Percentiles rank a stretch among this genome's conserved stretches.
These are phyloP conservation scores for Dioszegia crocea DNA, from an alignment of 768 basidiomycete genomes.

Conservation along the genomic window DNA sequence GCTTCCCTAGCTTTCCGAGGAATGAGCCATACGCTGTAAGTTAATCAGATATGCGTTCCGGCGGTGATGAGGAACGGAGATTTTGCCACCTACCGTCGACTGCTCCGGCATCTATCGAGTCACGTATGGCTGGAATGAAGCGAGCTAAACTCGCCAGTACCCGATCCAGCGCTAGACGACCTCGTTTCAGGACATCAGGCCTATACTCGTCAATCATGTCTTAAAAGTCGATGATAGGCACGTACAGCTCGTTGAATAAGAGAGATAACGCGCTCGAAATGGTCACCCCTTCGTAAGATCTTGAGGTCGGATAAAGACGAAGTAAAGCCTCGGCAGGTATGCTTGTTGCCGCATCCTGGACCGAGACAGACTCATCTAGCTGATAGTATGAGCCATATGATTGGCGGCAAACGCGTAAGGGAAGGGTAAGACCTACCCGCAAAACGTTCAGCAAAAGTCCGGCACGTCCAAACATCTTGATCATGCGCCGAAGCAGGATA, in stretches of 20 bases:
- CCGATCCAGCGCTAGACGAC: constrained; percentile 20
- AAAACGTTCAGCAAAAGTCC: constrained; percentile 30
- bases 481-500: neutral
- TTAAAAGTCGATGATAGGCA: too few species aligned
- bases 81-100: constrained; percentile 1
- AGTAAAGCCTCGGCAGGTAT: neutral
- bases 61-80: neutral
- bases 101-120: neutral
- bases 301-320: neutral
- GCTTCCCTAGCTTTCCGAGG: constrained; percentile 25
- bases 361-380: neutral
- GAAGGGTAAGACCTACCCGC: constrained; percentile 2
- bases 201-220: too few species aligned
- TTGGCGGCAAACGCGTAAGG: neutral
- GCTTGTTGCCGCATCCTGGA: neutral
- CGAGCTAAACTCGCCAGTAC: constrained; percentile 16
- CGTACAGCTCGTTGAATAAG: neutral
- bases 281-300: neutral
- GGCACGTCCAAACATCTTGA: constrained; percentile 24
- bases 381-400: neutral
- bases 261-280: neutral
- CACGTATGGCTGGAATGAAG: neutral
- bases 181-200: constrained; percentile 29
- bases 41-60: neutral
- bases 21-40: constrained; percentile 21